phyloP scores from a whole-genome alignment of 768 basidiomycete species.

The Leccinum subgranulosum region DNA sequence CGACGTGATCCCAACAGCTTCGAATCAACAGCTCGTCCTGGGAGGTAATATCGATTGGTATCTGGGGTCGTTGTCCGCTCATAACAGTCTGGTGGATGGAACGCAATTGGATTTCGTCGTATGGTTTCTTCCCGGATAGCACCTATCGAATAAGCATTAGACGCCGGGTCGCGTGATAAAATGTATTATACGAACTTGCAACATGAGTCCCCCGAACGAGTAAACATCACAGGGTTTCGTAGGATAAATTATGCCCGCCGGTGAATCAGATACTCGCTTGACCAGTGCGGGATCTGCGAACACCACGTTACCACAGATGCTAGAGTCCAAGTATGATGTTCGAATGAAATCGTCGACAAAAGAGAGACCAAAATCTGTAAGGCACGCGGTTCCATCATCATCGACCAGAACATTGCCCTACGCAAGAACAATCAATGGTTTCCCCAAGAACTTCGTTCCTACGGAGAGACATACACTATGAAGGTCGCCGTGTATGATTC shows the following conservation, averaged over 20 bases:
- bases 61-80: conserved; percentile 11
- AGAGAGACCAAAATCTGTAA: conserved; percentile 48
- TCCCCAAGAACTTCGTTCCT: neutral
- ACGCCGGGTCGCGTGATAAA: neutral
- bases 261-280: neutral
- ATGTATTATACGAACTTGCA: conserved; percentile 19
- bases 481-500: conserved; percentile 35
- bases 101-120: neutral
- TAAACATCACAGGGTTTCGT: conserved; percentile 26
- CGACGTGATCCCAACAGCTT: conserved; percentile 17
- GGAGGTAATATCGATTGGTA: conserved; percentile 1
- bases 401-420: conserved; percentile 44
- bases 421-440: neutral
- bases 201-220: conserved; percentile 36
- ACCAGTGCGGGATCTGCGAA: conserved; percentile 44
- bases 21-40: conserved; percentile 10
- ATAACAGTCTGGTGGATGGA: neutral
- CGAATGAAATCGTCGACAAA: conserved; percentile 24
- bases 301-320: conserved; percentile 36
- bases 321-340: conserved; percentile 32
- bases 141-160: conserved; percentile 17
- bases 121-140: conserved; percentile 21
- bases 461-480: conserved; percentile 27
- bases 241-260: conserved; percentile 7
- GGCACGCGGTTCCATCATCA: conserved; percentile 36